Conservation (phyloP, 1,139 yeast species). For the Entelexis paramagnoliae region DNA sequence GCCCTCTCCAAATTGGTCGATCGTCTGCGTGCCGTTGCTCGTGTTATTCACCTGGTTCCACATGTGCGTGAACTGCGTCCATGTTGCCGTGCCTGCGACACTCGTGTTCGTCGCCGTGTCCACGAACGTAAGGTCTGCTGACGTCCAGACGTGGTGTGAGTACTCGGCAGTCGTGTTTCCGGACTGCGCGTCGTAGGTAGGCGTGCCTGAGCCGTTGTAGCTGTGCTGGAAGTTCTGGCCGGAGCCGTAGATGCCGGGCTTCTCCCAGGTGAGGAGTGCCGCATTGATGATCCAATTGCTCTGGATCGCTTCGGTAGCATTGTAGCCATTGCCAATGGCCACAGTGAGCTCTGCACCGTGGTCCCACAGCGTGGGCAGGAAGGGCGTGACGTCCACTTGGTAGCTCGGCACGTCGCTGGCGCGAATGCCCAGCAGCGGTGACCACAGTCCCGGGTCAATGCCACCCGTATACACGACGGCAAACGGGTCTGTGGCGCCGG, state of each 20-base stretch:
- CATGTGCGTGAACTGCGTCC: conserved; percentile 14
- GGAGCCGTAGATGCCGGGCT: conserved; percentile 27
- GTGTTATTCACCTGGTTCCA: background rate
- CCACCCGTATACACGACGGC: conserved; percentile 66
- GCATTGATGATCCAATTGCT: conserved; percentile 63
- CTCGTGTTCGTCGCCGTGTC: background rate
- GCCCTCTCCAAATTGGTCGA: conserved; percentile 8
- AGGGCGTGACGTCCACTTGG: conserved; percentile 54
- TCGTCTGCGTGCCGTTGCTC: background rate
- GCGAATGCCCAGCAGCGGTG: conserved; percentile 58
- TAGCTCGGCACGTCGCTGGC: conserved; percentile 62
- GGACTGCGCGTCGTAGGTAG: conserved; percentile 3
- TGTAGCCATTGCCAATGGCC: conserved; percentile 48
- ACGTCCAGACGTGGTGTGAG: conserved; percentile 2
- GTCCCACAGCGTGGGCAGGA: conserved; percentile 53
- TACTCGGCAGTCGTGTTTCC: conserved; percentile 2
- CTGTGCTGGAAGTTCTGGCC: conserved; percentile 16
- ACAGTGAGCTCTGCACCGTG: conserved; percentile 25
- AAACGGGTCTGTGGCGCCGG: conserved; percentile 33
- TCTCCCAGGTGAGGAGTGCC: conserved; percentile 53
- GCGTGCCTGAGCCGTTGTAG: background rate
- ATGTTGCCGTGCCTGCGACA: background rate
- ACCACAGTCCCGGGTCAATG: conserved; percentile 66
- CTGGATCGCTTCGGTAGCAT: conserved; percentile 37
- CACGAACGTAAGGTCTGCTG: conserved; percentile 8